Evolutionary conservation across 768 basidiomycete species (phyloP), one percentile per base, ranked within the genome.

Genomic region (Paxillus involutus): DNA sequence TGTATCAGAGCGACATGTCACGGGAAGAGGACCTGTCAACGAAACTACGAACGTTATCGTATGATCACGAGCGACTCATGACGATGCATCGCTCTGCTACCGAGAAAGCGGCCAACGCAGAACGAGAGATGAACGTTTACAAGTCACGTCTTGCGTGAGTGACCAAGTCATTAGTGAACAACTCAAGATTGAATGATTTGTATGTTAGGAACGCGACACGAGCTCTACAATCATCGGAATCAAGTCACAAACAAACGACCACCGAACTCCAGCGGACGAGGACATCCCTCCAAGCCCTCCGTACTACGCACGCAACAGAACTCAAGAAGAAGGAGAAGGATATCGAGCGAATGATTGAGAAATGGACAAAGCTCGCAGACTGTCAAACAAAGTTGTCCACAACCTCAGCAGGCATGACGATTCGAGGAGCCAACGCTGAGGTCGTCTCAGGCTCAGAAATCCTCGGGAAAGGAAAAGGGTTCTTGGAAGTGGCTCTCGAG

Each of bases 281-380:
- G 43, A 80, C 82, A 1, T 69, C 83, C 0, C 63, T 94, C 11
- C 89, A 90, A 58, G 81, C 81, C 10, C 73, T 90, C 12, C 84
- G 92, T 24, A 76, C 83, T 39, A 80, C 85, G 0, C 82, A 91
- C 57, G 78, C 82, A 52, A 76, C 77, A 35, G 92, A 94, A 65
- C 66, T 91, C 33, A 91, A 86, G 78, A 89, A 88, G 75, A 82
- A 81, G 62, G 91, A 94, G 60, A 87, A 86, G 59, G 91, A 94
- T 39, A 70, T 85, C 16, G 91, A 93, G 61, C 79, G 84, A 16
- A 83, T 88, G 65, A 59, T 80, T 26, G 91, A 93, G 46, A 84
- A 82, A 58, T 91, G 89, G 88, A 73, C 76, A 29, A 91, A 85
- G 64, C 66, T 93, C 16, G 72, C 81, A 6, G 90, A 91, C 52